phyloP scores from a whole-genome alignment of 768 basidiomycete species.

The Collybia sp. region DNA sequence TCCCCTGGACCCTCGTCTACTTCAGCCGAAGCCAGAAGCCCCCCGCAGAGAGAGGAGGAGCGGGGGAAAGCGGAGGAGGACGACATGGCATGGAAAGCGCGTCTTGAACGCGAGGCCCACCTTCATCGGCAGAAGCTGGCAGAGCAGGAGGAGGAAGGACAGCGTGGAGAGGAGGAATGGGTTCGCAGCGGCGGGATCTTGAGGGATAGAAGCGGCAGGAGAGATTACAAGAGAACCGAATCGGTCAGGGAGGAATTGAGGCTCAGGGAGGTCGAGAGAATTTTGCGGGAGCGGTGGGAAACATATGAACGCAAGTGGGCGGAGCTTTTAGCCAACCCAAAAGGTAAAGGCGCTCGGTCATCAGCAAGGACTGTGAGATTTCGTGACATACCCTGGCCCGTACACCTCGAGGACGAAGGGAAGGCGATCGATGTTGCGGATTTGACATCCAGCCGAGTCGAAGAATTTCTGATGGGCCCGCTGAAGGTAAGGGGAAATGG shows the following conservation, averaged over 20 bases:
- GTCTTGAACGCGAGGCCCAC: conserved; percentile 3
- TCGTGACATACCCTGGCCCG: conserved; percentile 62
- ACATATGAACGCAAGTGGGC: conserved; percentile 51
- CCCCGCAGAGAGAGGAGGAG: background rate
- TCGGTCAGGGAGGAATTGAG: conserved; percentile 42
- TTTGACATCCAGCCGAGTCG: conserved; percentile 34
- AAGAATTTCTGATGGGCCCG: conserved; percentile 46
- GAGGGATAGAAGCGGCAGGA: conserved; percentile 41
- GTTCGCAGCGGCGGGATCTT: conserved; percentile 55
- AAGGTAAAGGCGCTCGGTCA: conserved; percentile 6
- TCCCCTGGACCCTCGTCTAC: too few relatives aligned
- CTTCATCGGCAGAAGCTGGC: conserved; percentile 12
- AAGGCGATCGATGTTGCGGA: conserved; percentile 15
- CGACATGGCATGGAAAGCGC: conserved; percentile 2
- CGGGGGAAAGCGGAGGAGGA: background rate
- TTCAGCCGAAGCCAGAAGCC: background rate
- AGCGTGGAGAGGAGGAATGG: conserved; percentile 54
- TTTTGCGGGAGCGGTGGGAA: conserved; percentile 40
- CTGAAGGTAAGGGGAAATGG: conserved; percentile 35
- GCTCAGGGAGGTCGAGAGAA: conserved; percentile 36
- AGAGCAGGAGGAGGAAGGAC: conserved; percentile 35
- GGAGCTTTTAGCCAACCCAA: conserved; percentile 20
- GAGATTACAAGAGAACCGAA: conserved; percentile 47
- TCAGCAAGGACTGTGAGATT: conserved; percentile 29
- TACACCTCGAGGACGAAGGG: conserved; percentile 14